Percentiles rank a stretch among this genome's conserved stretches.
phyloP scores from a whole-genome alignment of 2,329 filamentous ascomycete species.

The Alternaria angustiovoidea region DNA sequence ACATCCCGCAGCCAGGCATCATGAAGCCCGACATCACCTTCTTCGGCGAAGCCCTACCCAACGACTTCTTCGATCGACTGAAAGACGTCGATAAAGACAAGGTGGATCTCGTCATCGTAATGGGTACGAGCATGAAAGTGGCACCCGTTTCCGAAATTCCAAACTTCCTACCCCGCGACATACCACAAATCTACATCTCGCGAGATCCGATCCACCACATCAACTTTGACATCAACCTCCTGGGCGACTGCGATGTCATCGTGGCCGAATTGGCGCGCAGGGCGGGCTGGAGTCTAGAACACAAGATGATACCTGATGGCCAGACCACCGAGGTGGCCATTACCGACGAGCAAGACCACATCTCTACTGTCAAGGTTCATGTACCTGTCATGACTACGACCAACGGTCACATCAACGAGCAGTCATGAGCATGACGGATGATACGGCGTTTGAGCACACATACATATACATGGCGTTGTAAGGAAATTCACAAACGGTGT shows the following conservation, averaged over 20 bases:
- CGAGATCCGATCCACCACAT: conserved; percentile 84
- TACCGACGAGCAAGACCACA: conserved; percentile 41
- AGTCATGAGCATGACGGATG: conserved; percentile 9
- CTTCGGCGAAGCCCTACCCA: conserved; percentile 89
- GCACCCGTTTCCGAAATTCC: conserved; percentile 93
- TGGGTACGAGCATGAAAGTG: conserved; percentile 95
- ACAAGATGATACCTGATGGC: conserved; percentile 80
- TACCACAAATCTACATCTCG: conserved; percentile 91
- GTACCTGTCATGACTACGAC: conserved; percentile 25
- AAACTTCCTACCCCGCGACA: conserved; percentile 75
- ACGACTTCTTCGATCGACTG: conserved; percentile 81
- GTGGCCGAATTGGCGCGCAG: conserved; percentile 85
- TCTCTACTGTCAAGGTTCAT: conserved; percentile 39
- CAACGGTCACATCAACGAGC: conserved; percentile 20
- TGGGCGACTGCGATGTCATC: conserved; percentile 94
- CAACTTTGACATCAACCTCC: conserved; percentile 93
- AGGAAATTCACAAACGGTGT: conserved; percentile 13
- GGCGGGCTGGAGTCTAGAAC: conserved; percentile 79
- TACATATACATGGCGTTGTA: conserved; percentile 22
- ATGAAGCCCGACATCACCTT: conserved; percentile 99
- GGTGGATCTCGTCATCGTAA: conserved; percentile 91
- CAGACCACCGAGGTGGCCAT: conserved; percentile 66
- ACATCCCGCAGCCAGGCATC: conserved; percentile 74
- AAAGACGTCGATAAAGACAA: conserved; percentile 80
- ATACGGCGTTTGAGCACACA: conserved; percentile 11